Conservation (phyloP, 2,329 filamentous ascomycete genomes). For the Canariomyces notabilis region DNA sequence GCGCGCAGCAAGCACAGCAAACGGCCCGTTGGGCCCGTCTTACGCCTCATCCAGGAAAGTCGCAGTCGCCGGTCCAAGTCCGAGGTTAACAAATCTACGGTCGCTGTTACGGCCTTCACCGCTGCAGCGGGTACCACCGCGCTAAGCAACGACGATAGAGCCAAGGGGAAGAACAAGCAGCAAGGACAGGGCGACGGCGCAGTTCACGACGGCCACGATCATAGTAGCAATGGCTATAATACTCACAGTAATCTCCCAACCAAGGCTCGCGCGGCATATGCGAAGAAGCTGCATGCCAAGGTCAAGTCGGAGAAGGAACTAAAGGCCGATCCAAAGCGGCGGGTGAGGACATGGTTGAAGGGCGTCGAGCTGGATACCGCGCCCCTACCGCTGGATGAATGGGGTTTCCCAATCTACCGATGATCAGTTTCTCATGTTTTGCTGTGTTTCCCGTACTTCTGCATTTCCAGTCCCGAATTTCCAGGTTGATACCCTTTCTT, state of each 20-base stretch:
- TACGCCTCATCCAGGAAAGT: conserved; percentile 13
- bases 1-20: not conserved
- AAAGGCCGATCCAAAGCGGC: conserved; percentile 16
- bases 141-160: not conserved
- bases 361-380: conserved; percentile 13
- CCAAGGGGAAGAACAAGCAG: not conserved
- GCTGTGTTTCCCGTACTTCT: not conserved
- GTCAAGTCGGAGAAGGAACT: conserved; percentile 22
- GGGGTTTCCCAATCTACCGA: conserved; percentile 18
- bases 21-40: conserved; percentile 4
- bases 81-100: not conserved
- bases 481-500: not conserved
- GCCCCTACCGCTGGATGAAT: conserved; percentile 11
- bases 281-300: conserved; percentile 18
- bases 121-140: not conserved
- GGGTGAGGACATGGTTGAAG: conserved; percentile 21
- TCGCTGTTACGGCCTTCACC: not conserved
- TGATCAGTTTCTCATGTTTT: conserved; percentile 1
- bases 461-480: not conserved
- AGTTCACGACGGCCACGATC: not conserved
- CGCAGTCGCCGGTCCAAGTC: conserved; percentile 8
- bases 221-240: no score
- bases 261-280: not conserved
- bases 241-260: not conserved
- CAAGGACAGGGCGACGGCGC: not conserved